Percentiles rank a stretch among this genome's conserved stretches.
Conservation (phyloP, 1,284 basidiomycete species). For the Malassezia restricta region DNA sequence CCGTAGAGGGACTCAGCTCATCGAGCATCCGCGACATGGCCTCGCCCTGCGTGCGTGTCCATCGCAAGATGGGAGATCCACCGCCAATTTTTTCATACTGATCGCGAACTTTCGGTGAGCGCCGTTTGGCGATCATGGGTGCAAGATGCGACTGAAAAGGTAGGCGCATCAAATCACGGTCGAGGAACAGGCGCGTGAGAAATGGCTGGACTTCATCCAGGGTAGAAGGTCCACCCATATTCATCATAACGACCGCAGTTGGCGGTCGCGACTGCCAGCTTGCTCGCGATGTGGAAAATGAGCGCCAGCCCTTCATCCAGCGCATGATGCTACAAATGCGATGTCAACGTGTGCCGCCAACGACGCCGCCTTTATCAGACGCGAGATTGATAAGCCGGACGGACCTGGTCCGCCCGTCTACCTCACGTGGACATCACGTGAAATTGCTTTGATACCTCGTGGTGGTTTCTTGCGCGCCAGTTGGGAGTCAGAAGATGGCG, state of each 20-base stretch:
- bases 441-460: too few species aligned
- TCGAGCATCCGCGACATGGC: conserved; percentile 83
- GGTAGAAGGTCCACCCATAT: conserved; percentile 94
- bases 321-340: background rate
- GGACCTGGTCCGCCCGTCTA: too few species aligned
- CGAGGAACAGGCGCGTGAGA: conserved; percentile 82
- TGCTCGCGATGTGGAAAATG: conserved; percentile 1
- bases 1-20: conserved; percentile 78
- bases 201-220: conserved; percentile 53
- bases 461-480: too few species aligned
- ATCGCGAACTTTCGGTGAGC: conserved; percentile 86
- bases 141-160: conserved; percentile 81
- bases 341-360: background rate
- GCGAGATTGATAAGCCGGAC: too few species aligned
- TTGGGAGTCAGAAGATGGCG: too few species aligned
- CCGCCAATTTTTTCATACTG: conserved; percentile 93
- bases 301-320: background rate
- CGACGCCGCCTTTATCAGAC: background rate
- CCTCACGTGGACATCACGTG: too few species aligned
- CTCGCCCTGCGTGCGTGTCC: conserved; percentile 77
- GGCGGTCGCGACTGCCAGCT: conserved; percentile 13
- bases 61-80: conserved; percentile 89
- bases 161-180: conserved; percentile 81
- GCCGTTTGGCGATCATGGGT: conserved; percentile 73
- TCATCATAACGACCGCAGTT: conserved; percentile 84